A percentile compares a stretch with the other conserved stretches of the same genome.
phyloP scores from a whole-genome alignment of 75 land plant genomes.

The Chamaecyparis obtusa region DNA sequence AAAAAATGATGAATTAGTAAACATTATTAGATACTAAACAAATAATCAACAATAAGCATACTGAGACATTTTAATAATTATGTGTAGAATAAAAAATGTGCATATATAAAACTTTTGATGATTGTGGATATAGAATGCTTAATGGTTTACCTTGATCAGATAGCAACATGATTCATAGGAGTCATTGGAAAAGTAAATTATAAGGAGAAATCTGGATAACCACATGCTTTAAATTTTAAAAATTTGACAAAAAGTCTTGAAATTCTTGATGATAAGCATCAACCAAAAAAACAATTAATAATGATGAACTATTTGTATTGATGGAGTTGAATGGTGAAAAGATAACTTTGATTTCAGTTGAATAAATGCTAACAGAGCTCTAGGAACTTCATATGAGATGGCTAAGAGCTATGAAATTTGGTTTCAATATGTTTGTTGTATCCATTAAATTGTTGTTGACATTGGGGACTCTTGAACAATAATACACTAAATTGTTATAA shows the following conservation, averaged over 20 bases:
- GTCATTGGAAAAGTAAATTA: neutral
- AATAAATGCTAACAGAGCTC: slow-evolving; percentile 71
- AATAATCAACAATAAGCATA: neutral
- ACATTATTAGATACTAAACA: neutral
- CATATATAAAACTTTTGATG: neutral
- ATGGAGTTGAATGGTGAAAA: no score
- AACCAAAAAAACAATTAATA: neutral
- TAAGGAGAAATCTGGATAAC: neutral
- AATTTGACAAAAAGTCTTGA: neutral
- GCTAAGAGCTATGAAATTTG: slow-evolving; percentile 90
- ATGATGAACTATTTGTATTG: neutral
- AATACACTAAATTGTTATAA: no score
- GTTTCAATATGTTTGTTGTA: slow-evolving; percentile 84
- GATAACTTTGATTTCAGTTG: slow-evolving; percentile 69
- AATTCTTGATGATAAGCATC: neutral
- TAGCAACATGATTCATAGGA: neutral
- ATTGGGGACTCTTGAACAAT: slow-evolving; percentile 93
- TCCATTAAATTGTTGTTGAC: slow-evolving; percentile 54
- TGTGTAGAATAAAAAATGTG: no score
- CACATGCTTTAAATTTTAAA: neutral
- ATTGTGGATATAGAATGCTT: neutral
- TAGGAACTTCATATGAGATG: slow-evolving; percentile 90
- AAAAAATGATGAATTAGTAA: neutral
- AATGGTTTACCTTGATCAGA: neutral
- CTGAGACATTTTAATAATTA: neutral